These are phyloP conservation scores for Vaccinium vitisidaea DNA, from an alignment of 148 eudicot species.

Conservation along the genomic window DNA sequence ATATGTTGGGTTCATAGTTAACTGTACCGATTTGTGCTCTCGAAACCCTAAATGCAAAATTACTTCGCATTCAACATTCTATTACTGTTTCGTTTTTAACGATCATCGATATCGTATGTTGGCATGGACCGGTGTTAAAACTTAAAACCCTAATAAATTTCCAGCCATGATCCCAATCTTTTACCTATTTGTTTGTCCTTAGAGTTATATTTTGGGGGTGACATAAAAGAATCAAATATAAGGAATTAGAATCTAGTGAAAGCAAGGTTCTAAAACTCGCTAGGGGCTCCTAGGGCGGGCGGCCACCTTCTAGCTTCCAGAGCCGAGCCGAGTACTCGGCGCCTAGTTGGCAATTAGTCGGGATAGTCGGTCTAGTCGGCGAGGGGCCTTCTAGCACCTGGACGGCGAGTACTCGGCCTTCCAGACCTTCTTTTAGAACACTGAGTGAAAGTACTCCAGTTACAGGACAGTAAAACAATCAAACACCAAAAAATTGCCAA, in stretches of 20 bases:
- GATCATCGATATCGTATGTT: neutral
- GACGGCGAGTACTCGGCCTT: no score
- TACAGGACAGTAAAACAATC: neutral
- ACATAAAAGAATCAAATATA: neutral
- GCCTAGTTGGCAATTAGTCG: no score
- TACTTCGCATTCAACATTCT: neutral
- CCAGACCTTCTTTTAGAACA: no score
- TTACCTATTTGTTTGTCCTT: neutral
- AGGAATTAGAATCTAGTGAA: neutral
- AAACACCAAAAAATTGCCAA: neutral
- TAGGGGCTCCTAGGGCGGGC: no score
- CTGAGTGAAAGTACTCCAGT: no score
- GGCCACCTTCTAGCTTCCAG: no score
- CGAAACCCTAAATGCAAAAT: neutral
- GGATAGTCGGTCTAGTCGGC: no score
- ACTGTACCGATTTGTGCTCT: neutral
- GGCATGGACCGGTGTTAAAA: neutral
- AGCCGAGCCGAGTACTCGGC: no score
- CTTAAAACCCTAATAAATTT: neutral
- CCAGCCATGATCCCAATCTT: no score
- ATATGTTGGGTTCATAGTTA: neutral
- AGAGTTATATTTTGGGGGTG: no score
- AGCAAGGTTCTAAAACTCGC: no score
- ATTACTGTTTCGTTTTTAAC: neutral
- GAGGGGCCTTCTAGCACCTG: no score